Conservation (phyloP, 257 asterid genomes). For the Fraxinus quadrangulata region DNA sequence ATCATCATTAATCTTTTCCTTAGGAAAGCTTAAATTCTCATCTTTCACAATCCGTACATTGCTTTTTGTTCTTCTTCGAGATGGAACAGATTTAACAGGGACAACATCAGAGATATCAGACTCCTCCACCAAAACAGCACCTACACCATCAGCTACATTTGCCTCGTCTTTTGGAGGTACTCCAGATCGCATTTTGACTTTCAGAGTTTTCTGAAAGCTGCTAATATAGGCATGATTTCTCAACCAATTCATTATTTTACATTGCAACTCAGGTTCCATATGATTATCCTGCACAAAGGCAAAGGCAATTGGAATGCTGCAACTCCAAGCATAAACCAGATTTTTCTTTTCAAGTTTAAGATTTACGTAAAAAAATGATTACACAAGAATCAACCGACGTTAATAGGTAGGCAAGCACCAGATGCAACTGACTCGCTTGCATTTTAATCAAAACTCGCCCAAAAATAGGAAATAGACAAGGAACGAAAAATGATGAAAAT, state of each 20-base stretch:
- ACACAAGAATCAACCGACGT: neutral
- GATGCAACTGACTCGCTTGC: conserved; percentile 22
- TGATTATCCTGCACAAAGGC: conserved; percentile 59
- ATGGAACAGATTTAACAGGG: conserved; percentile 75
- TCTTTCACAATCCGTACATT: conserved; percentile 47
- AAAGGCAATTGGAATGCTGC: conserved; percentile 2
- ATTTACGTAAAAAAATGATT: neutral
- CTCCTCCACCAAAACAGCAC: conserved; percentile 46
- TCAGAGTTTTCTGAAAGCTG: conserved; percentile 53
- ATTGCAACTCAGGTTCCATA: conserved; percentile 53
- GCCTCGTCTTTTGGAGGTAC: conserved; percentile 39
- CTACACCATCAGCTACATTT: conserved; percentile 50
- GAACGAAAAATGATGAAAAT: conserved; percentile 19
- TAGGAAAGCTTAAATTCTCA: conserved; percentile 39
- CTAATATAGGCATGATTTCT: conserved; percentile 60
- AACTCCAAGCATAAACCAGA: neutral
- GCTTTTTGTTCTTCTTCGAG: conserved; percentile 80
- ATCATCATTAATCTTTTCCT: conserved; percentile 37
- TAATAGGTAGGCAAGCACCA: conserved; percentile 5
- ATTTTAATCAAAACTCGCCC: conserved; percentile 19
- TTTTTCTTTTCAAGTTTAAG: neutral
- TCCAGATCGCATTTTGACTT: conserved; percentile 46
- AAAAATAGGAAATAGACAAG: conserved; percentile 14
- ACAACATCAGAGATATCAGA: conserved; percentile 54
- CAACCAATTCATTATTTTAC: conserved; percentile 74